Evolutionary conservation across 345 rosid species (phyloP).

Genomic region (Viola odorata): DNA sequence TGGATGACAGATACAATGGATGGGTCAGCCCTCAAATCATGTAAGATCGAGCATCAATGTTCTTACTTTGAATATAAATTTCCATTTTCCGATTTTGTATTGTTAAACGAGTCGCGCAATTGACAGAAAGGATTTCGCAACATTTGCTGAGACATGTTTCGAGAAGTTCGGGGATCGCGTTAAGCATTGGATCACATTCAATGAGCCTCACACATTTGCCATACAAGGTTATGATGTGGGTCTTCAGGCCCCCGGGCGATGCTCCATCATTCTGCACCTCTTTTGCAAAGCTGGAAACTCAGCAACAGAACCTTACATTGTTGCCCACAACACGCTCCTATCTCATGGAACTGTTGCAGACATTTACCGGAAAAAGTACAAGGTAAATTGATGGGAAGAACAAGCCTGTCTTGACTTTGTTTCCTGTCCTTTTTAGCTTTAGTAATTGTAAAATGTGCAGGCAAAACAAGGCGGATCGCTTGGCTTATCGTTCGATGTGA

Average conservation of each 20-base stretch:
- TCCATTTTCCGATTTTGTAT: no score
- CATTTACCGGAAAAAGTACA: constrained; percentile 64
- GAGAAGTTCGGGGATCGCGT: constrained; percentile 85
- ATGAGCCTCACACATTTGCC: constrained; percentile 81
- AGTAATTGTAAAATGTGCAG: constrained; percentile 22
- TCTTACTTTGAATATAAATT: background rate
- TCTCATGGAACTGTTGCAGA: constrained; percentile 59
- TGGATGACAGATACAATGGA: constrained; percentile 68
- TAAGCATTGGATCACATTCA: constrained; percentile 88
- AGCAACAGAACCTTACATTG: constrained; percentile 88
- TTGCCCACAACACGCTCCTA: constrained; percentile 69
- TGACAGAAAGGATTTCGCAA: constrained; percentile 70
- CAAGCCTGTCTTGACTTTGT: background rate
- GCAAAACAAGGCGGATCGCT: constrained; percentile 64
- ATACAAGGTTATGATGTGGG: constrained; percentile 91
- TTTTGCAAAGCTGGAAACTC: constrained; percentile 77
- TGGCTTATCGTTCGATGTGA: constrained; percentile 70
- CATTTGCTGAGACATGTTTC: constrained; percentile 78
- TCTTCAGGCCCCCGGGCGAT: constrained; percentile 82
- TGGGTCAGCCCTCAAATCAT: constrained; percentile 73
- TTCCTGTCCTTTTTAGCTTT: background rate
- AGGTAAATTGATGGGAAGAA: constrained; percentile 33
- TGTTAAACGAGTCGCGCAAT: background rate
- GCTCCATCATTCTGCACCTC: constrained; percentile 56
- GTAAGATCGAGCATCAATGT: constrained; percentile 35